A percentile compares a stretch with the other conserved stretches of the same genome.
These are phyloP conservation scores for Pythium dissotocum DNA, from an alignment of 352 stramenopile species.

Conservation along the genomic window DNA sequence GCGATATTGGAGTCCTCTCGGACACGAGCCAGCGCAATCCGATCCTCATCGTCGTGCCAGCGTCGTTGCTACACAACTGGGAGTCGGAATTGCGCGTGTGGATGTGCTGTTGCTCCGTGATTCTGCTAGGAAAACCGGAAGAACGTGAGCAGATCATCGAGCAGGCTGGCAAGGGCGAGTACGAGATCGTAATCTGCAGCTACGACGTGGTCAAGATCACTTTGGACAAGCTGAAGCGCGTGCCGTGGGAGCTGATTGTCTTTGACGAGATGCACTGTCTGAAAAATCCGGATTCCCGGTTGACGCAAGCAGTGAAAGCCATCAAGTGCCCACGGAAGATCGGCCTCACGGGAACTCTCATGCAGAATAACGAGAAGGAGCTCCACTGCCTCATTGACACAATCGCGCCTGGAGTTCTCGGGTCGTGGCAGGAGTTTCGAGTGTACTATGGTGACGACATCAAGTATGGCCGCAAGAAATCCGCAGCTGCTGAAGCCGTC, in stretches of 20 bases:
- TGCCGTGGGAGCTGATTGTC: conserved; percentile 92
- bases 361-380: conserved; percentile 89
- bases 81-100: conserved; percentile 98
- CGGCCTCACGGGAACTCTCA: conserved; percentile 88
- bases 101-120: conserved; percentile 71
- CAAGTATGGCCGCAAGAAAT: conserved; percentile 84
- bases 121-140: conserved; percentile 58
- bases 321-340: conserved; percentile 68
- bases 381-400: conserved; percentile 78
- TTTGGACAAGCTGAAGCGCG: conserved; percentile 76
- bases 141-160: conserved; percentile 62
- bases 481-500: conserved; percentile 57
- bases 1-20: conserved; percentile 40
- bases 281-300: conserved; percentile 95
- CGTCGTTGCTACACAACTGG: conserved; percentile 98
- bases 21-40: conserved; percentile 88
- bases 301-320: conserved; percentile 79
- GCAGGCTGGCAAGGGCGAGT: conserved; percentile 70
- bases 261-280: conserved; percentile 99
- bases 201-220: conserved; percentile 91
- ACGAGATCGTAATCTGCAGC: conserved; percentile 81
- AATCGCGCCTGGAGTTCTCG: conserved; percentile 64
- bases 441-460: conserved; percentile 81
- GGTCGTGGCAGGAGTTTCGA: conserved; percentile 68
- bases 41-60: conserved; percentile 98